These are phyloP conservation scores for Leucosporidium yakuticum DNA, from an alignment of 768 basidiomycete genomes.

Conservation along the genomic window DNA sequence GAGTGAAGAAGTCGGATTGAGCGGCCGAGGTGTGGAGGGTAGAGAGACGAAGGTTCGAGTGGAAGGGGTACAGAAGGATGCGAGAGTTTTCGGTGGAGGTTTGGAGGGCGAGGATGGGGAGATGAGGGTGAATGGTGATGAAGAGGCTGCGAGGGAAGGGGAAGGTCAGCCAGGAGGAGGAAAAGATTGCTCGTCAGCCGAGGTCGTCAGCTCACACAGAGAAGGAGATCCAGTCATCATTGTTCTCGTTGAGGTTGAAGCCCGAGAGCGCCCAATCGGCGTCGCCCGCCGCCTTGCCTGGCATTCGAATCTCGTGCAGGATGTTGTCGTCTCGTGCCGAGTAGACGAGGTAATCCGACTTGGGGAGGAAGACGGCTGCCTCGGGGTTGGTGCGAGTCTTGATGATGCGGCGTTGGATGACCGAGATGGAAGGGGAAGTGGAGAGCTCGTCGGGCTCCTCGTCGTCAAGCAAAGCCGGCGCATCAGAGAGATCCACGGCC, in stretches of 20 bases:
- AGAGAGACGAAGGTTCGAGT: conserved; percentile 26
- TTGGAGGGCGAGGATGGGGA: conserved; percentile 35
- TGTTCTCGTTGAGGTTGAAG: conserved; percentile 39
- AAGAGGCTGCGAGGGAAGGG: conserved; percentile 13
- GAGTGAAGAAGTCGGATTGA: conserved; percentile 36
- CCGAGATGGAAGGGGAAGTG: conserved; percentile 5
- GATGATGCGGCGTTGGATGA: conserved; percentile 20
- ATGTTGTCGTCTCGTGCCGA: conserved; percentile 38
- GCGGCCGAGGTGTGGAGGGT: conserved; percentile 34
- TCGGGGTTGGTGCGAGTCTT: conserved; percentile 37
- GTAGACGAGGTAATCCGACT: conserved; percentile 22
- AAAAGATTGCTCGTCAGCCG: background rate
- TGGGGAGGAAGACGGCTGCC: conserved; percentile 36
- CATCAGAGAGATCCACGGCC: background rate
- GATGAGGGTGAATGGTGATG: conserved; percentile 30
- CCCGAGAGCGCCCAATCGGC: conserved; percentile 3
- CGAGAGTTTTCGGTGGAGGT: conserved; percentile 34
- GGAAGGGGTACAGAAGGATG: conserved; percentile 40
- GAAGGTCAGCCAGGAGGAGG: background rate
- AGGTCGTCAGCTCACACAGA: conserved; percentile 15
- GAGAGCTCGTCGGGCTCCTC: conserved; percentile 32
- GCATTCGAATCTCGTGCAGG: conserved; percentile 37
- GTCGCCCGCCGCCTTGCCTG: conserved; percentile 17
- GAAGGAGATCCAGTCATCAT: conserved; percentile 38
- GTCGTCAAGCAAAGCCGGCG: conserved; percentile 13